Percentiles rank a stretch among this genome's conserved stretches.
Evolutionary conservation across 2,329 filamentous ascomycete genomes (phyloP).

Genomic region (Calonectria leucothoes): DNA sequence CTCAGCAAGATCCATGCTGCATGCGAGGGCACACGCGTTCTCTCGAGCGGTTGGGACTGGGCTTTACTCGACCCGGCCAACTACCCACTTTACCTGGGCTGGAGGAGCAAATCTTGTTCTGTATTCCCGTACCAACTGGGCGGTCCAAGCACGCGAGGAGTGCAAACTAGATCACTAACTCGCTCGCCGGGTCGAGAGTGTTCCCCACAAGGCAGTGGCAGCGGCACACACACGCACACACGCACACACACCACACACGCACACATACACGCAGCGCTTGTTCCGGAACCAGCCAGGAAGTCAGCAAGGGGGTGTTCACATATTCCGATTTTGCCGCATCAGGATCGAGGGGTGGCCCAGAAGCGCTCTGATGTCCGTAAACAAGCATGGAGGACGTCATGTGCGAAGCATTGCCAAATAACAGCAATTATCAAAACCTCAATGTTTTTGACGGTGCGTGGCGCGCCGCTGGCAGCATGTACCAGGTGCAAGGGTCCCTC

Average conservation of each 20-base stretch:
- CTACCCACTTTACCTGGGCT: neutral
- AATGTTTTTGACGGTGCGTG: neutral
- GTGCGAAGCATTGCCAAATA: neutral
- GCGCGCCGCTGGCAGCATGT: neutral
- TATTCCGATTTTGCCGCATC: slow-evolving; percentile 2
- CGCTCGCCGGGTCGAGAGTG: neutral
- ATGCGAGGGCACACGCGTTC: slow-evolving; percentile 15
- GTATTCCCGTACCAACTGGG: slow-evolving; percentile 1
- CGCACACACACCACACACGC: neutral
- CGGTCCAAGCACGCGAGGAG: slow-evolving; percentile 6
- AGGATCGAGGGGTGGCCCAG: neutral
- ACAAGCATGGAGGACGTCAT: neutral
- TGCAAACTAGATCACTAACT: neutral
- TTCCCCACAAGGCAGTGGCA: neutral
- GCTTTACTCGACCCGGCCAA: neutral
- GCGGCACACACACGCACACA: too few relatives aligned
- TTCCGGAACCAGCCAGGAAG: slow-evolving; percentile 13
- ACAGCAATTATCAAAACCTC: too few relatives aligned
- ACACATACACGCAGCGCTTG: slow-evolving; percentile 1
- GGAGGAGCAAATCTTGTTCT: neutral
- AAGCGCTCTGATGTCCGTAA: neutral
- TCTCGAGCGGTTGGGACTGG: neutral
- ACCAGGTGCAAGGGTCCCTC: neutral
- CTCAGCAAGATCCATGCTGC: neutral
- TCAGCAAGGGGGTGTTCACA: neutral